Evolutionary conservation across 2,329 filamentous ascomycete species (phyloP).

Genomic region (Beauveria australis): DNA sequence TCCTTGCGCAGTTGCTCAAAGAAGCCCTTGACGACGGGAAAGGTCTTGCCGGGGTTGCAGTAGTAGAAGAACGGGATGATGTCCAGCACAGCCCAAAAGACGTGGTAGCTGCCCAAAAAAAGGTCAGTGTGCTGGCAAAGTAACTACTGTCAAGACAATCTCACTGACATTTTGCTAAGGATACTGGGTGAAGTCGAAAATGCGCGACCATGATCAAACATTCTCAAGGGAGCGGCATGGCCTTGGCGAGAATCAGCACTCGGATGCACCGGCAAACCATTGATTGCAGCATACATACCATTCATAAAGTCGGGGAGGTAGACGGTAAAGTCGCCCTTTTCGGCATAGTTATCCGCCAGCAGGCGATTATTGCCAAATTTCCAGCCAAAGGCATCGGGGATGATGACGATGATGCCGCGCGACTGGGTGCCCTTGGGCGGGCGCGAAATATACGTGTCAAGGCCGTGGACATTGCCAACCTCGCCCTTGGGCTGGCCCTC

Average conservation of each 20-base stretch:
- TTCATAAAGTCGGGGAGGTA: conserved; percentile 50
- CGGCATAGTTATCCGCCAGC: conserved; percentile 46
- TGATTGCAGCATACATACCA: conserved; percentile 16
- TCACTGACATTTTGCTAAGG: conserved; percentile 23
- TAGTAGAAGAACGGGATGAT: conserved; percentile 25
- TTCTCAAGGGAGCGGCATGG: conserved; percentile 21
- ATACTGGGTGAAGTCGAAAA: conserved; percentile 15
- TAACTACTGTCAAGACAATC: not conserved
- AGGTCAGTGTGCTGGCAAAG: not conserved
- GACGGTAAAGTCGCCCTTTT: conserved; percentile 39
- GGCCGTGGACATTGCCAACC: conserved; percentile 37
- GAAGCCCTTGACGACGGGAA: conserved; percentile 28
- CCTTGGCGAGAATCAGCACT: conserved; percentile 15
- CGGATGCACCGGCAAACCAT: not conserved
- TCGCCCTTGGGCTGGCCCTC: conserved; percentile 35
- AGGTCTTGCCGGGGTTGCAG: conserved; percentile 23
- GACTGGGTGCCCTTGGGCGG: conserved; percentile 21
- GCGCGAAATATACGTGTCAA: conserved; percentile 39
- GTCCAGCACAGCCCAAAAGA: conserved; percentile 17
- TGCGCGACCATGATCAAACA: conserved; percentile 22
- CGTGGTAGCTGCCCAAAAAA: conserved; percentile 17
- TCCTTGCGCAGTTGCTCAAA: conserved; percentile 28
- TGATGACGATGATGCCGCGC: conserved; percentile 43
- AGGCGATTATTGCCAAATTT: conserved; percentile 43
- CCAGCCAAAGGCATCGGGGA: conserved; percentile 50